These are phyloP conservation scores for Penicillium parvum DNA, from an alignment of 495 filamentous ascomycete genomes.

Conservation along the genomic window DNA sequence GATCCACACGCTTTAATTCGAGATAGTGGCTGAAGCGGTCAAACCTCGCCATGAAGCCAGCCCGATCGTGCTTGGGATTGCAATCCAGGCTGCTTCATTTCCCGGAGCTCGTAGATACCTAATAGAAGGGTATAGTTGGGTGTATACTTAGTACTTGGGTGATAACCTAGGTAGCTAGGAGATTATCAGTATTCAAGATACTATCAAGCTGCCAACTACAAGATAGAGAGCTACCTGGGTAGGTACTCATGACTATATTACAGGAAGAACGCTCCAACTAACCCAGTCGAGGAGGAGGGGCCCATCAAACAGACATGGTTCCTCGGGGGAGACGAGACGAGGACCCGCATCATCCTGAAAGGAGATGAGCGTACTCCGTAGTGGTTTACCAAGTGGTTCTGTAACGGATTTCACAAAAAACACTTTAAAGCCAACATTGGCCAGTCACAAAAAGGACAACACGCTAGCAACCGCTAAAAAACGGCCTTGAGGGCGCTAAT, in stretches of 20 bases:
- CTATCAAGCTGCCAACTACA: no score
- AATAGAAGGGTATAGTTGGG: no score
- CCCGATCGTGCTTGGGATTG: neutral
- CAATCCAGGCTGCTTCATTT: constrained; percentile 2
- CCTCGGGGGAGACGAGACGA: neutral
- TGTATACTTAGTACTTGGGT: no score
- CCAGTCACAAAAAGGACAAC: constrained; percentile 15
- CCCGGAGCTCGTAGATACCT: neutral
- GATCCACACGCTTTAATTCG: constrained; percentile 22
- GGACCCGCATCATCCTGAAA: constrained; percentile 26
- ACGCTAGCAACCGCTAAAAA: constrained; percentile 18
- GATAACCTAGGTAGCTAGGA: neutral
- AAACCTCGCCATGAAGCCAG: no score
- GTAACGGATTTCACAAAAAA: no score
- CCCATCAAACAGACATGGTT: constrained; percentile 8
- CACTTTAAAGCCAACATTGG: constrained; percentile 20
- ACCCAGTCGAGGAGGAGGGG: constrained; percentile 10
- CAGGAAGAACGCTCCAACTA: constrained; percentile 1
- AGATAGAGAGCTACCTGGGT: no score
- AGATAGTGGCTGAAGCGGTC: constrained; percentile 12
- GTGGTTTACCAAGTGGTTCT: no score
- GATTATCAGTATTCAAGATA: no score
- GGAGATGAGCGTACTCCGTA: constrained; percentile 24
- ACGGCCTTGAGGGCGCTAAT: constrained; percentile 19
- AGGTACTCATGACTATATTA: no score